Evolutionary conservation across 2,329 filamentous ascomycete species (phyloP).

Genomic region (Ceratocystis eucalypticola): DNA sequence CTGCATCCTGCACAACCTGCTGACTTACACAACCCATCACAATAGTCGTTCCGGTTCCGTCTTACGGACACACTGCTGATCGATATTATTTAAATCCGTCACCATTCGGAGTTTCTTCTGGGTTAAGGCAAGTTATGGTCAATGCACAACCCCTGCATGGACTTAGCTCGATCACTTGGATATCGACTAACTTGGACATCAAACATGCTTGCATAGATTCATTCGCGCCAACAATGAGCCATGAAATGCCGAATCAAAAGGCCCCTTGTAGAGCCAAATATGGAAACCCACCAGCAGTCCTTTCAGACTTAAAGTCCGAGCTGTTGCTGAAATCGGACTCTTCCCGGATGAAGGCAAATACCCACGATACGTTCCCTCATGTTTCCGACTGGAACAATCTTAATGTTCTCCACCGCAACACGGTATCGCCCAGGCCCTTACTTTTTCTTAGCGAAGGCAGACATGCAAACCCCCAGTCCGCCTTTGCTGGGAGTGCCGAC

Average conservation of each 20-base stretch:
- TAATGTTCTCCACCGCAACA: conserved; percentile 45
- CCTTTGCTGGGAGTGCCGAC: conserved; percentile 16
- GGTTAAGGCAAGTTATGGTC: not conserved
- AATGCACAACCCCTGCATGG: not conserved
- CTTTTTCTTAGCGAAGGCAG: conserved; percentile 37
- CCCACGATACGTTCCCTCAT: not conserved
- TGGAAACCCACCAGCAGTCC: not conserved
- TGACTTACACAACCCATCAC: too few species aligned
- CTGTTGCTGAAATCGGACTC: not conserved
- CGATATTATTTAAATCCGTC: not conserved
- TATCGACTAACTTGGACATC: not conserved
- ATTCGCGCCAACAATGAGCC: not conserved
- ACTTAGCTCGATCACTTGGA: not conserved
- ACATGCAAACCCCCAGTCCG: conserved; percentile 31
- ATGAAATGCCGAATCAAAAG: not conserved
- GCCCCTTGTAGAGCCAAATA: not conserved
- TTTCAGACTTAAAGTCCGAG: not conserved
- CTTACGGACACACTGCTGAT: not conserved
- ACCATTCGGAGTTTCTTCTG: not conserved
- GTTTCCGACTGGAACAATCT: conserved; percentile 50
- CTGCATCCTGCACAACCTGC: not conserved
- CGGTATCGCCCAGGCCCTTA: conserved; percentile 44
- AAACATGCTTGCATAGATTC: not conserved
- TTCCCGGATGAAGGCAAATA: not conserved
- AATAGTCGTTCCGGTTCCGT: not conserved